These are phyloP conservation scores for Athelia sp. DNA, from an alignment of 1,284 basidiomycete genomes.

Conservation along the genomic window DNA sequence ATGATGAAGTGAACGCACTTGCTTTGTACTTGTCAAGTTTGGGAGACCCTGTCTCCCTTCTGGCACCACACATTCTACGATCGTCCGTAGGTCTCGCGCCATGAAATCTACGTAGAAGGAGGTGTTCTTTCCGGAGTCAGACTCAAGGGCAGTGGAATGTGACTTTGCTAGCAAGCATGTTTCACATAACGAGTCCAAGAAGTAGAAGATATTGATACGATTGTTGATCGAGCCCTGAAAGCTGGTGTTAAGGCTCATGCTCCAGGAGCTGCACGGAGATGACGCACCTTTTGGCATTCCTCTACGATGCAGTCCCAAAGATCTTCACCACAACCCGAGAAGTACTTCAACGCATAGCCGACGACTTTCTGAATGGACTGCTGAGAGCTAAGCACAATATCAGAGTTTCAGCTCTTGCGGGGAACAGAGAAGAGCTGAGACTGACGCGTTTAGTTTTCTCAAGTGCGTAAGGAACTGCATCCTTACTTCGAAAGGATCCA, in stretches of 20 bases:
- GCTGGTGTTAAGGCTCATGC: neutral
- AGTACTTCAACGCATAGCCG: constrained; percentile 82
- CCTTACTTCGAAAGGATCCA: constrained; percentile 90
- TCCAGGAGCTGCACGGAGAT: neutral
- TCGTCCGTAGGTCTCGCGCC: constrained; percentile 63
- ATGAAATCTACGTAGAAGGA: constrained; percentile 76
- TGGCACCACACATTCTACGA: constrained; percentile 83
- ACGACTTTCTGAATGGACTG: constrained; percentile 90
- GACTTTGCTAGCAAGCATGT: constrained; percentile 64
- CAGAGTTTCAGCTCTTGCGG: constrained; percentile 11
- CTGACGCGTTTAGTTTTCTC: constrained; percentile 75
- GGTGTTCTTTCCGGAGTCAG: constrained; percentile 32
- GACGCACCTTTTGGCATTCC: constrained; percentile 77
- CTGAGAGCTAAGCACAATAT: constrained; percentile 57
- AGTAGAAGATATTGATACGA: constrained; percentile 89
- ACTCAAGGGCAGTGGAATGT: constrained; percentile 37
- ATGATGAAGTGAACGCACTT: constrained; percentile 43
- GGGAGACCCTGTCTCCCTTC: constrained; percentile 76
- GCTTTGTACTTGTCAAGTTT: constrained; percentile 80
- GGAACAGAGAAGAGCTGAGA: constrained; percentile 16
- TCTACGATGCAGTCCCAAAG: constrained; percentile 93
- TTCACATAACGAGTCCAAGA: constrained; percentile 86
- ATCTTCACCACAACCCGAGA: constrained; percentile 79
- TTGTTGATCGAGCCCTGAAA: constrained; percentile 80
- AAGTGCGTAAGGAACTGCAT: constrained; percentile 79